A percentile compares a stretch with the other conserved stretches of the same genome.
Conservation (phyloP, 352 stramenopile genomes). For the Thraustochytrium sp. region DNA sequence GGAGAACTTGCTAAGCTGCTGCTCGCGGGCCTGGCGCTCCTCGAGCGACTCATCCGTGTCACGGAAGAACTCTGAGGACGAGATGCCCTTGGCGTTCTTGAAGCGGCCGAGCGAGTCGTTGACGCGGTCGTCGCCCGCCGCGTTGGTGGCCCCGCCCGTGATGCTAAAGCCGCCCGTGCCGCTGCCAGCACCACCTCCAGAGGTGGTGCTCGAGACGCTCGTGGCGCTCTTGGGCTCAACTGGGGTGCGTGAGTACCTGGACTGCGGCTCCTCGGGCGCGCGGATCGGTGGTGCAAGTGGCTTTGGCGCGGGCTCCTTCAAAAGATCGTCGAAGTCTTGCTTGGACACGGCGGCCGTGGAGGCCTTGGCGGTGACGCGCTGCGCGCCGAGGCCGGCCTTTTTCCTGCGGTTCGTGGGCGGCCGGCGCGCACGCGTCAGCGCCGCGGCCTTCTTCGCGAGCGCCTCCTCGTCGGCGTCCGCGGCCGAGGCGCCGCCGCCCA, state of each 20-base stretch:
- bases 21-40: not conserved
- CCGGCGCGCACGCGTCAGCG: not conserved
- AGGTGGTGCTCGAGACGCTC: not conserved
- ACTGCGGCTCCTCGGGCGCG: not conserved
- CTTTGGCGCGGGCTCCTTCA: not conserved
- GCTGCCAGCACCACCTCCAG: not conserved
- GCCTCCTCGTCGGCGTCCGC: not conserved
- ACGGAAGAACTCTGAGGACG: conserved; percentile 9
- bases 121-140: not conserved
- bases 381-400: conserved; percentile 5
- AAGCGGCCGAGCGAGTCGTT: conserved; percentile 7
- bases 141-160: not conserved
- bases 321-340: conserved; percentile 16
- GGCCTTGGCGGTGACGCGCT: not conserved
- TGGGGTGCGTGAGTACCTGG: not conserved
- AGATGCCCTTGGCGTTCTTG: conserved; percentile 42
- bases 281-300: not conserved
- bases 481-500: not conserved
- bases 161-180: conserved; percentile 21
- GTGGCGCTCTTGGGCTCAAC: not conserved
- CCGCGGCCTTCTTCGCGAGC: not conserved
- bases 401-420: not conserved
- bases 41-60: conserved; percentile 4
- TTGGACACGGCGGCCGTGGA: not conserved
- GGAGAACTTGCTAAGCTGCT: conserved; percentile 28